phyloP scores from a whole-genome alignment of 768 basidiomycete species.

The Dentipellis sp. region DNA sequence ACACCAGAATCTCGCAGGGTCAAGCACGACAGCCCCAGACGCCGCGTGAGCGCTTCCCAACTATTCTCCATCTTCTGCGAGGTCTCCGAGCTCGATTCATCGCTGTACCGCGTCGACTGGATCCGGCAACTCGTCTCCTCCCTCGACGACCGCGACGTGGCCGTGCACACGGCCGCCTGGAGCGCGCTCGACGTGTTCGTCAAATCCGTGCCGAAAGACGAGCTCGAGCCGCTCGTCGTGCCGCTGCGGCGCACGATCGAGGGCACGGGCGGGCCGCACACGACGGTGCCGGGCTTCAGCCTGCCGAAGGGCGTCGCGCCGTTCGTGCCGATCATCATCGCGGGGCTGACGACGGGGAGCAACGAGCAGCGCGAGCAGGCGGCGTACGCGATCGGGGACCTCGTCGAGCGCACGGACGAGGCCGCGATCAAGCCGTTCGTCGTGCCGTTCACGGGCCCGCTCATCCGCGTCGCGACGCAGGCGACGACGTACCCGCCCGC shows the following conservation, averaged over 20 bases:
- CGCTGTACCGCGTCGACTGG: slow-evolving; percentile 90
- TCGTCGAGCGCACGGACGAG: slow-evolving; percentile 83
- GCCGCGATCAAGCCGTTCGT: slow-evolving; percentile 89
- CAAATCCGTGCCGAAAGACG: slow-evolving; percentile 87
- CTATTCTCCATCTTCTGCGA: slow-evolving; percentile 81
- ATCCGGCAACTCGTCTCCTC: slow-evolving; percentile 79
- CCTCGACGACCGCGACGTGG: slow-evolving; percentile 67
- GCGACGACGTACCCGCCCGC: slow-evolving; percentile 84
- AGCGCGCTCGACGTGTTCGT: slow-evolving; percentile 78
- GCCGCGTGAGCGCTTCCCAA: slow-evolving; percentile 72
- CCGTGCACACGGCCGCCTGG: slow-evolving; percentile 79
- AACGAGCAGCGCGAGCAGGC: slow-evolving; percentile 95
- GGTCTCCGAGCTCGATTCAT: slow-evolving; percentile 70
- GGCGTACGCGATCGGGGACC: slow-evolving; percentile 92
- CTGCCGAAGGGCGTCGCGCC: slow-evolving; percentile 77
- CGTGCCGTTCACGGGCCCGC: slow-evolving; percentile 89
- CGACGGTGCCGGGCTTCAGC: slow-evolving; percentile 77
- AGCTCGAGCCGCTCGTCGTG: slow-evolving; percentile 84
- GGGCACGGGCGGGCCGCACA: slow-evolving; percentile 68
- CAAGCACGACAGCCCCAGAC: slow-evolving; percentile 58
- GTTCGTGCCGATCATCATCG: slow-evolving; percentile 79
- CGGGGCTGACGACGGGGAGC: slow-evolving; percentile 88
- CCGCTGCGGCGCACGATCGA: slow-evolving; percentile 86
- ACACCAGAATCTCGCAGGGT: slow-evolving; percentile 40
- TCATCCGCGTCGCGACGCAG: slow-evolving; percentile 91